Percentiles rank a stretch among this genome's conserved stretches.
phyloP scores from a whole-genome alignment of 2,329 filamentous ascomycete species.

The Trichoderma gracile region DNA sequence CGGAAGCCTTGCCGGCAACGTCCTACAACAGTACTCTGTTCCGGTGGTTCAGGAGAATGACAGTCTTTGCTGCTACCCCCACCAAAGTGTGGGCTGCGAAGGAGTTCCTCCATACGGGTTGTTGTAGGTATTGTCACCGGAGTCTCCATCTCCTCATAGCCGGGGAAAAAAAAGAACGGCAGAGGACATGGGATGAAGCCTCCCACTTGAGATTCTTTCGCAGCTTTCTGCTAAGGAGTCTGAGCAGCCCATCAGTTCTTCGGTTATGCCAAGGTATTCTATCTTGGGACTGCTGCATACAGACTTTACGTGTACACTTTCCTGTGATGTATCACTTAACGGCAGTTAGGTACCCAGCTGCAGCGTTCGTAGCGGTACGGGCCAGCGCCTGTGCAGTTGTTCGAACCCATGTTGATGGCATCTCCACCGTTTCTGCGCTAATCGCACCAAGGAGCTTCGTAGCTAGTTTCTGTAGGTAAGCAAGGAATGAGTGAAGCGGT shows the following conservation, averaged over 20 bases:
- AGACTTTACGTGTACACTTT: background rate
- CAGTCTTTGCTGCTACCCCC: background rate
- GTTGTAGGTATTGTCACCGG: background rate
- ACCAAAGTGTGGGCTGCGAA: background rate
- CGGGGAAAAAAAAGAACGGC: background rate
- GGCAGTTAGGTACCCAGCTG: background rate
- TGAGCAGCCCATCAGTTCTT: background rate
- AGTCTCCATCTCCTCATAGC: background rate
- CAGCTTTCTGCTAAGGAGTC: background rate
- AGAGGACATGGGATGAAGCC: background rate
- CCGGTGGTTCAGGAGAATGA: background rate
- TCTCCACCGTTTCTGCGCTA: constrained; percentile 5
- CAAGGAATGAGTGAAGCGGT: background rate
- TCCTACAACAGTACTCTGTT: background rate
- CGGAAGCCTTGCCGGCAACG: constrained; percentile 11
- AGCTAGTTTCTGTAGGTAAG: too few species aligned
- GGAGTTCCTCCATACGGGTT: background rate
- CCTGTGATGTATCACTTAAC: too few species aligned
- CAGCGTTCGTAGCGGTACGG: background rate
- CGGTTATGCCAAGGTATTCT: constrained; percentile 8
- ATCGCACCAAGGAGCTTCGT: constrained; percentile 10
- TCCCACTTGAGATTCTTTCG: background rate
- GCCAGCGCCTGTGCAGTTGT: background rate
- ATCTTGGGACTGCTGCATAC: constrained; percentile 15
- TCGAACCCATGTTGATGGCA: constrained; percentile 13